A percentile compares a stretch with the other conserved stretches of the same genome.
These are phyloP conservation scores for Zygosaccharomyces bisporus DNA, from an alignment of 805 yeast genomes.

Conservation along the genomic window DNA sequence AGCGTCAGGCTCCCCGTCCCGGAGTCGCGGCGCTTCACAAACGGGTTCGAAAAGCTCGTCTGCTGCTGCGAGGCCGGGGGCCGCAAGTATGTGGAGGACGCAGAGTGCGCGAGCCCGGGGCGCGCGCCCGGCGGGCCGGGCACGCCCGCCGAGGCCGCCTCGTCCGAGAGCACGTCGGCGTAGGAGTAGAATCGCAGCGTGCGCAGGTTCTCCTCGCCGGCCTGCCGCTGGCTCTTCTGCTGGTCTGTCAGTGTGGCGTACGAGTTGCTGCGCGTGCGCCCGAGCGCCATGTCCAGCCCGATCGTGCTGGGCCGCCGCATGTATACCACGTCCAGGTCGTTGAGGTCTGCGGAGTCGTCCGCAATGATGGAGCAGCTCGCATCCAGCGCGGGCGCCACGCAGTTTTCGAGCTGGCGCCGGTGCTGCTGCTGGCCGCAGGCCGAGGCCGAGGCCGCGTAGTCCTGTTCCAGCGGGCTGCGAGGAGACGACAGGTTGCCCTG, in stretches of 20 bases:
- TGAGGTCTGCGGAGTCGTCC: constrained; percentile 54
- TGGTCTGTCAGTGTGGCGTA: constrained; percentile 18
- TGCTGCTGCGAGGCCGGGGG: constrained; percentile 18
- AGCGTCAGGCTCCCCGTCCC: constrained; percentile 7
- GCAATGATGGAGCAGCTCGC: constrained; percentile 66
- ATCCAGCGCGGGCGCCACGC: constrained; percentile 77
- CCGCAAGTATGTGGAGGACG: constrained; percentile 35
- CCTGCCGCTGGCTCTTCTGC: constrained; percentile 7
- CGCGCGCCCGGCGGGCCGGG: constrained; percentile 29
- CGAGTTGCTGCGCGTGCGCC: constrained; percentile 36
- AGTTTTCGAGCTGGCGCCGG: constrained; percentile 53
- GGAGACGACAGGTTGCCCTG: constrained; percentile 16
- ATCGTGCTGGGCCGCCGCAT: constrained; percentile 56
- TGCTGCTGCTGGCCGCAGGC: constrained; percentile 27
- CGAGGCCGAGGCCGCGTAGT: neutral
- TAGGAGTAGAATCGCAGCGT: constrained; percentile 59
- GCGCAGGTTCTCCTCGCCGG: constrained; percentile 18
- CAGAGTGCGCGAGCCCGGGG: constrained; percentile 49
- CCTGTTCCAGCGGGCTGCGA: constrained; percentile 24
- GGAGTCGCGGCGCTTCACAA: constrained; percentile 3
- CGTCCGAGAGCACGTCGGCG: constrained; percentile 73
- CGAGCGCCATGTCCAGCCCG: constrained; percentile 40
- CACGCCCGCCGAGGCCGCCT: constrained; percentile 25
- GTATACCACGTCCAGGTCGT: constrained; percentile 67
- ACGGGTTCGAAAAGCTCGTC: constrained; percentile 25